A percentile compares a stretch with the other conserved stretches of the same genome.
These are phyloP conservation scores for Dictyostelium capitatum DNA, from an alignment of 78 protist genomes.

Conservation along the genomic window DNA sequence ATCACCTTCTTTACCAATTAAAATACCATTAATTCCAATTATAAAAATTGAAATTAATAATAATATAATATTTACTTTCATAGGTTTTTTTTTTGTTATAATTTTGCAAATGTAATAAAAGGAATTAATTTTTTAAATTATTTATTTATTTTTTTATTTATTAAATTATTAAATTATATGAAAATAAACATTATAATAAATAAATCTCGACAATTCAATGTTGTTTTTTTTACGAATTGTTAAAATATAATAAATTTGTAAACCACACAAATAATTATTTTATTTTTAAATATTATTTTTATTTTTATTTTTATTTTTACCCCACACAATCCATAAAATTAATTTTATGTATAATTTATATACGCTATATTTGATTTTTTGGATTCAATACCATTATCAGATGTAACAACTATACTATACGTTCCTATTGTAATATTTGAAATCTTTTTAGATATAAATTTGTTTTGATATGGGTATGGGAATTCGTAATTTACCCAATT, in stretches of 20 bases:
- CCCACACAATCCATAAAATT: no score
- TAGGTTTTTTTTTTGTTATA: no score
- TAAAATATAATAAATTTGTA: no score
- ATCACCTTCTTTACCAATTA: conserved; percentile 30
- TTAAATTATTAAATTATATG: no score
- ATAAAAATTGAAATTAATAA: no score
- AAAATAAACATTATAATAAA: no score
- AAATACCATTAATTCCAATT: background rate
- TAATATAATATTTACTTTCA: no score
- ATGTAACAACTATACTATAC: background rate
- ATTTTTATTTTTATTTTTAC: background rate
- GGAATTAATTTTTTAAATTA: no score
- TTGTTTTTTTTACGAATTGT: no score
- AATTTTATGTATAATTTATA: background rate
- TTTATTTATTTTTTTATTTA: no score
- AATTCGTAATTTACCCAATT: background rate
- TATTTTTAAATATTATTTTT: background rate
- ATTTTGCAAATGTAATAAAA: no score
- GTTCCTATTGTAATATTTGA: background rate
- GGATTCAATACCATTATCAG: background rate
- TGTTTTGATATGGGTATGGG: background rate
- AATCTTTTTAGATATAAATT: background rate
- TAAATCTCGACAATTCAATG: no score
- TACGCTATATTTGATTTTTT: background rate
- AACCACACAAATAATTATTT: background rate